phyloP scores from a whole-genome alignment of 495 filamentous ascomycete species.

The Sordaria brevicollis region DNA sequence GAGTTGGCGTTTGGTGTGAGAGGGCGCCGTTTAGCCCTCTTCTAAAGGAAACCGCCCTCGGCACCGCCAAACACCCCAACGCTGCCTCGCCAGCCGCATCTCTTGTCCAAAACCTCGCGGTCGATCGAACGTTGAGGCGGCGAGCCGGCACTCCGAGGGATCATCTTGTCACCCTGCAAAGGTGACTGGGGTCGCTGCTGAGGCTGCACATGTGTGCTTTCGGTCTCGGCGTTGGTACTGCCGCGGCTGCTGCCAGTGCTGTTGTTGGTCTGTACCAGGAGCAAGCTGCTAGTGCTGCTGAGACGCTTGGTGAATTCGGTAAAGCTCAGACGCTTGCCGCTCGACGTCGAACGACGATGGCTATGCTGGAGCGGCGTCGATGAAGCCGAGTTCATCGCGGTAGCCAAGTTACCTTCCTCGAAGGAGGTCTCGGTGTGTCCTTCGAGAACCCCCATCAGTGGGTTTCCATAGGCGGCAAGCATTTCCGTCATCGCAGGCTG shows the following conservation, averaged over 20 bases:
- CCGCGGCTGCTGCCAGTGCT: conserved; percentile 36
- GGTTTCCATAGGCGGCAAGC: conserved; percentile 6
- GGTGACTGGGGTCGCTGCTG: conserved; percentile 1
- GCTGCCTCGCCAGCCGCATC: conserved; percentile 38
- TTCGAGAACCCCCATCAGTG: neutral
- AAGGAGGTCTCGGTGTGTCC: neutral
- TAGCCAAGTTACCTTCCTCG: conserved; percentile 10
- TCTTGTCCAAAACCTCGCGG: conserved; percentile 8
- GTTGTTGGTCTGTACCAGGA: conserved; percentile 43
- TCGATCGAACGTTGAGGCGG: conserved; percentile 7
- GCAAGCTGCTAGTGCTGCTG: conserved; percentile 40
- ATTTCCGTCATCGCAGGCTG: conserved; percentile 31
- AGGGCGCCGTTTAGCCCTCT: neutral
- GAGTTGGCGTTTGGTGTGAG: neutral
- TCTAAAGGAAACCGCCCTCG: conserved; percentile 31
- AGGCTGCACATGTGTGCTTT: neutral
- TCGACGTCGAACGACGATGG: conserved; percentile 34
- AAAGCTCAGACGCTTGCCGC: conserved; percentile 39
- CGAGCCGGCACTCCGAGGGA: neutral
- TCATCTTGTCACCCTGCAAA: neutral
- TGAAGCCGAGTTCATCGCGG: conserved; percentile 9
- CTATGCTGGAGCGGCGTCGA: conserved; percentile 10
- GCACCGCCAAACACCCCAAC: conserved; percentile 40
- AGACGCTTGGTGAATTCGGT: conserved; percentile 44
- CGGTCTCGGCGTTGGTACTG: conserved; percentile 25